phyloP scores from a whole-genome alignment of 75 land plant genomes.

The Picea glauca region DNA sequence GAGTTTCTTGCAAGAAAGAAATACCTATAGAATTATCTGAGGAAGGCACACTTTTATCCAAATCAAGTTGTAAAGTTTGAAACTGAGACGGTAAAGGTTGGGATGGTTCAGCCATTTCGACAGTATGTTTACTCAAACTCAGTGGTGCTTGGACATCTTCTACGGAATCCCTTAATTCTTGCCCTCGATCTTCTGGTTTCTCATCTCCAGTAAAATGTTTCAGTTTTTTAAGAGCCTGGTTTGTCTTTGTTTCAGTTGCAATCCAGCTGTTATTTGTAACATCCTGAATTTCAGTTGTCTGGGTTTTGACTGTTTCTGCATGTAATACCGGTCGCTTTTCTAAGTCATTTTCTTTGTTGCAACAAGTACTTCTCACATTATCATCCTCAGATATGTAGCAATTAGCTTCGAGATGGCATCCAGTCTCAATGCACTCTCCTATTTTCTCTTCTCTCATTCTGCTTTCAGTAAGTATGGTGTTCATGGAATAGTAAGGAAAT shows the following conservation, averaged over 20 bases:
- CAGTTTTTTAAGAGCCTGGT: neutral
- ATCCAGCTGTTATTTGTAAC: neutral
- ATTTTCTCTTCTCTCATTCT: neutral
- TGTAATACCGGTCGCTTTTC: neutral
- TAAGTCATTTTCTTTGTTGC: neutral
- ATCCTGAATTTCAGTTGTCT: neutral
- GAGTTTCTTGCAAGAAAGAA: no score
- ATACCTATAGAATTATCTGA: neutral
- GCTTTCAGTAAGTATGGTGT: neutral
- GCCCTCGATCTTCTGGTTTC: neutral
- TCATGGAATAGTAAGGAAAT: neutral
- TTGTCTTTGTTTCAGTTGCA: neutral
- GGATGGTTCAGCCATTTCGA: neutral
- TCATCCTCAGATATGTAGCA: neutral
- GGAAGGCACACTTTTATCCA: conserved; percentile 4
- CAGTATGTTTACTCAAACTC: neutral
- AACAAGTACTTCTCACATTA: neutral
- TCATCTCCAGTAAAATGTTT: neutral
- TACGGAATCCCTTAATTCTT: neutral
- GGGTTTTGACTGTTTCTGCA: neutral
- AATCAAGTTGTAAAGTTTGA: neutral
- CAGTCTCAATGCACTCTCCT: neutral
- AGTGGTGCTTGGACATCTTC: neutral
- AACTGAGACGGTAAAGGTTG: neutral
- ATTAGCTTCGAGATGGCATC: neutral